Evolutionary conservation across 768 basidiomycete species (phyloP).

Genomic region (Trametes meyenii): DNA sequence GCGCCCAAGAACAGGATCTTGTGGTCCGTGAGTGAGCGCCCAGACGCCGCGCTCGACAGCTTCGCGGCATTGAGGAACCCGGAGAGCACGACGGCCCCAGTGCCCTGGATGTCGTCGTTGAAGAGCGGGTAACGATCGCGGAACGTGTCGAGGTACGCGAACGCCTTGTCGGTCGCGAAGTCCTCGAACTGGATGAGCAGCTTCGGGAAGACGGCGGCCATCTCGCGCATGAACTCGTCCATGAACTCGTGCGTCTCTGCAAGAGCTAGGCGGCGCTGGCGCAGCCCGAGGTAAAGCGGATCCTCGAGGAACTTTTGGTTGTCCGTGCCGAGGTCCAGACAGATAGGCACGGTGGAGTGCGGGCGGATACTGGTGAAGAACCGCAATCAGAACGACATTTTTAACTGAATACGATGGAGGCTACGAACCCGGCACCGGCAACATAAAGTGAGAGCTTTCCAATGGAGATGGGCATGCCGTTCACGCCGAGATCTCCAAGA

Average conservation of each 20-base stretch:
- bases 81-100: slow-evolving; percentile 88
- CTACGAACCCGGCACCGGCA: slow-evolving; percentile 79
- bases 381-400: background rate
- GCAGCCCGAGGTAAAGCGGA: slow-evolving; percentile 87
- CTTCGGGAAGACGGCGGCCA: slow-evolving; percentile 73
- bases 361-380: slow-evolving; percentile 62
- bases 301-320: slow-evolving; percentile 79
- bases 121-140: slow-evolving; percentile 77
- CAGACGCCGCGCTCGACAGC: slow-evolving; percentile 72
- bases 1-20: slow-evolving; percentile 92
- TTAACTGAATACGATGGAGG: no score
- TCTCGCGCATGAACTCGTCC: slow-evolving; percentile 92
- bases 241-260: slow-evolving; percentile 79
- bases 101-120: slow-evolving; percentile 91
- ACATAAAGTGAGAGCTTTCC: slow-evolving; percentile 93
- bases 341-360: slow-evolving; percentile 78
- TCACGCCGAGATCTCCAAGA: slow-evolving; percentile 80
- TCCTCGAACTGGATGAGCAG: slow-evolving; percentile 91
- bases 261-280: slow-evolving; percentile 66
- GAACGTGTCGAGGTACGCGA: slow-evolving; percentile 79
- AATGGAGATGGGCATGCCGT: slow-evolving; percentile 87
- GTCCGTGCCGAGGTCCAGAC: slow-evolving; percentile 89
- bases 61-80: slow-evolving; percentile 90
- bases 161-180: slow-evolving; percentile 91
- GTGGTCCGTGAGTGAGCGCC: slow-evolving; percentile 67